These are phyloP conservation scores for Fusarium neocosmosporiellum DNA, from an alignment of 2,329 filamentous ascomycete genomes.

Conservation along the genomic window DNA sequence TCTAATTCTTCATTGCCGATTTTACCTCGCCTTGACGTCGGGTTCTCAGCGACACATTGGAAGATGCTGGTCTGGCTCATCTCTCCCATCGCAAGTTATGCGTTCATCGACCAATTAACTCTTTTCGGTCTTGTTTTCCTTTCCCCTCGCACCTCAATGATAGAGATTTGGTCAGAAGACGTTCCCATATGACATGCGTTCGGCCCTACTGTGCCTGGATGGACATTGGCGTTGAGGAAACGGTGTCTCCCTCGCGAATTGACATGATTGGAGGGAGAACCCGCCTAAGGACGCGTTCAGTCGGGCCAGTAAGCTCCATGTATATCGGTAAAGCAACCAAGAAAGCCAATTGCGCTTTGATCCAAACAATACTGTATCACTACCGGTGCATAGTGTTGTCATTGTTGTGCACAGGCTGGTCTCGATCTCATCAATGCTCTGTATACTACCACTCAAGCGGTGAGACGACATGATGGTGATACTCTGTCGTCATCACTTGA, in stretches of 20 bases:
- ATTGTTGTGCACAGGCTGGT: background rate
- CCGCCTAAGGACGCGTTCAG: background rate
- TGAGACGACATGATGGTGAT: background rate
- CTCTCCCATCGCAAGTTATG: background rate
- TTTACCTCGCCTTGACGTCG: background rate
- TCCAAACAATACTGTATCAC: background rate
- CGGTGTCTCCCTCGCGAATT: background rate
- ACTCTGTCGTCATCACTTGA: background rate
- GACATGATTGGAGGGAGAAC: background rate
- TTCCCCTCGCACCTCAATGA: background rate
- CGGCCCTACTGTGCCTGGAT: background rate
- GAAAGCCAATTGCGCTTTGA: background rate
- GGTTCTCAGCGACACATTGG: background rate
- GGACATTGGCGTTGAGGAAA: background rate
- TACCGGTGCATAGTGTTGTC: background rate
- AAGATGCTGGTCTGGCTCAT: background rate
- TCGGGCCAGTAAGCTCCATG: background rate
- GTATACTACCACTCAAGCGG: background rate
- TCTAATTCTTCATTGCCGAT: background rate
- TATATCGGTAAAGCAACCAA: background rate
- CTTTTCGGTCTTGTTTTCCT: rapidly evolving
- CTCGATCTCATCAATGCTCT: background rate
- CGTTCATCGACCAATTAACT: background rate
- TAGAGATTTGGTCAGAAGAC: background rate
- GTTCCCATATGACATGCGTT: background rate